These are phyloP conservation scores for Phaeomoniella chlamydospora DNA, from an alignment of 2,329 filamentous ascomycete species.

Conservation along the genomic window DNA sequence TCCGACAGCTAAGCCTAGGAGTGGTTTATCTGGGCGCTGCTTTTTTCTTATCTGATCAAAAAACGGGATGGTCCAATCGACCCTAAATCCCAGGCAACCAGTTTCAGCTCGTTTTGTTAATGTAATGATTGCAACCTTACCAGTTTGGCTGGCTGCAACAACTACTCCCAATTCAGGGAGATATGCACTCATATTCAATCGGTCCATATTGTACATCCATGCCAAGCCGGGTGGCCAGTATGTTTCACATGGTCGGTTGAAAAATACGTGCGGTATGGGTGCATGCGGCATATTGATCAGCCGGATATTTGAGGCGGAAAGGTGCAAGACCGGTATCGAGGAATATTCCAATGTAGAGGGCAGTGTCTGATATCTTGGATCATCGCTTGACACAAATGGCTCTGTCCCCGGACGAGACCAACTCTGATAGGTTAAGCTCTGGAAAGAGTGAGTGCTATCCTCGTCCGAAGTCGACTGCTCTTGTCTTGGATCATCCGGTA, in stretches of 20 bases:
- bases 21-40: constrained; percentile 24
- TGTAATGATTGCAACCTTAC: constrained; percentile 38
- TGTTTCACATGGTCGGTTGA: not conserved
- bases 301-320: not conserved
- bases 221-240: not conserved
- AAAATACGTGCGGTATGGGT: not conserved
- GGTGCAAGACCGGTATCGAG: not conserved
- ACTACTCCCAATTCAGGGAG: constrained; percentile 46
- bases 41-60: constrained; percentile 30
- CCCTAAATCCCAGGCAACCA: constrained; percentile 30
- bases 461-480: not conserved
- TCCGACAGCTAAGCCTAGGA: constrained; percentile 41
- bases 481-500: not conserved
- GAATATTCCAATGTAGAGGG: not conserved
- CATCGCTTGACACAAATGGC: too few species aligned
- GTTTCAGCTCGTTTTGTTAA: constrained; percentile 26
- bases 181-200: constrained; percentile 43
- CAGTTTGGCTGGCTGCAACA: constrained; percentile 41
- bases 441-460: not conserved
- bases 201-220: constrained; percentile 20
- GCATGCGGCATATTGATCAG: not conserved
- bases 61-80: constrained; percentile 43
- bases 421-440: not conserved
- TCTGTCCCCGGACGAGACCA: not conserved
- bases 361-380: not conserved